Base-by-base conservation (phyloP, 805 yeast species). In the Metschnikowia noctiluminum region DNA sequence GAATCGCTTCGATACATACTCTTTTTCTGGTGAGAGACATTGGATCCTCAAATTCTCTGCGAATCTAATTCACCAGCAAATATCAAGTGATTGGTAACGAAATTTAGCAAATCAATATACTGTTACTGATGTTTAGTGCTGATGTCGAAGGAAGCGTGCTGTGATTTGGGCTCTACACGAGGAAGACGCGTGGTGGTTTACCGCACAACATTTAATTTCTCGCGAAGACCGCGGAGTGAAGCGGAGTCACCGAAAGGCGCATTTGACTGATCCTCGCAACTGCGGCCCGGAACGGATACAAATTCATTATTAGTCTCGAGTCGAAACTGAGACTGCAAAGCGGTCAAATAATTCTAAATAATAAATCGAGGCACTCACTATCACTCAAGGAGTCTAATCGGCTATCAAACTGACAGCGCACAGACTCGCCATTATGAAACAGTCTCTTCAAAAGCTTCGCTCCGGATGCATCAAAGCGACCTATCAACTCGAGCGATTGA, bases 401-500 rank as follows among this genome's bases (percentile, higher is more conserved):
- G 34, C 47, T 47, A 1, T 54, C 61, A 31, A 66, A 61, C 32
- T 55, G 52, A 1, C 50, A 45, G 38, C 71, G 53, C 8, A 65
- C 57, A 5, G 53, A 55, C 6, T 43, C 49, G 7, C 53, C 50
- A 26, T 50, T 50, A 30, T 41, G 53, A 39, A 42, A 45, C 39
- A 51, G 62, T 28, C 42, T 52, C 35, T 49, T 54, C 48, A 61
- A 49, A 6, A 37, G 41, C 46, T 50, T 57, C 6, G 68, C 68
- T 1, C 55, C 49, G n/a, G 42, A 38, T 1, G 57, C 50, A 40
- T 65, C 68, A 15, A 65, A 49, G n/a, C 52, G 51, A 10, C 52
- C 53, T 45, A 71, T 53, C 30, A 72, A 50, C 32, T 64, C 61
- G 12, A 70, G 50, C 6, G 69, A 63, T 50, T 69, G 73, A 1